These are phyloP conservation scores for Limtongia smithiae DNA, from an alignment of 805 yeast genomes.

Conservation along the genomic window DNA sequence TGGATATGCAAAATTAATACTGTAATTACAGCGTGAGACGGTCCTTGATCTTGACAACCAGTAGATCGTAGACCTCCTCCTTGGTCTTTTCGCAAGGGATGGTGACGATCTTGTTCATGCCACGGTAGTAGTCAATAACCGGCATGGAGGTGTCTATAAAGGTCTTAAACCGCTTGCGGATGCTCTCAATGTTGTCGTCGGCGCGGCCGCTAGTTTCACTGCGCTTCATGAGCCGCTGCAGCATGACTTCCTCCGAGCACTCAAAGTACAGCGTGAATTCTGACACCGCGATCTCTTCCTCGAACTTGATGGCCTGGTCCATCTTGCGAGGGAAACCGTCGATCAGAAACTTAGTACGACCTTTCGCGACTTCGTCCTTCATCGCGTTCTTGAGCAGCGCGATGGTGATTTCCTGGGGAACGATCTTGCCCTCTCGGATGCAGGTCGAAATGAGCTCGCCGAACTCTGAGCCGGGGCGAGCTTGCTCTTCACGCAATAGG, in stretches of 20 bases:
- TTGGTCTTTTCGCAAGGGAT: conserved; percentile 77
- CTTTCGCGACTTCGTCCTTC: conserved; percentile 38
- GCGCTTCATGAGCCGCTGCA: conserved; percentile 77
- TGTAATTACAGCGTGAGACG: conserved; percentile 17
- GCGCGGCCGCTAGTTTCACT: conserved; percentile 93
- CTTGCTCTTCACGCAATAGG: conserved; percentile 86
- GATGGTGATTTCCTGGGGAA: conserved; percentile 88
- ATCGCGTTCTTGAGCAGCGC: conserved; percentile 81
- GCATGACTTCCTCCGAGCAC: conserved; percentile 79
- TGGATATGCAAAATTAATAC: not conserved
- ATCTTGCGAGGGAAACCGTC: conserved; percentile 98
- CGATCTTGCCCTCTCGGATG: conserved; percentile 84
- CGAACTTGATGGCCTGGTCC: conserved; percentile 97
- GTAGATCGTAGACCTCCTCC: conserved; percentile 65
- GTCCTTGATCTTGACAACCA: conserved; percentile 59
- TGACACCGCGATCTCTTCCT: conserved; percentile 52
- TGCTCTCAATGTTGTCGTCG: conserved; percentile 89
- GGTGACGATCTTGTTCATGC: conserved; percentile 62
- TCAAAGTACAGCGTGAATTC: conserved; percentile 44
- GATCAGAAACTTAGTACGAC: conserved; percentile 64
- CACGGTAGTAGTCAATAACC: conserved; percentile 69
- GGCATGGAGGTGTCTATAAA: conserved; percentile 90
- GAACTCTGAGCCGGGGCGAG: conserved; percentile 71
- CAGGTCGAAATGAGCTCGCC: conserved; percentile 82
- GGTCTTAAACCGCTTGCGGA: conserved; percentile 81